Conservation (phyloP, 345 rosid genomes). For the Lepidium aucheri region DNA sequence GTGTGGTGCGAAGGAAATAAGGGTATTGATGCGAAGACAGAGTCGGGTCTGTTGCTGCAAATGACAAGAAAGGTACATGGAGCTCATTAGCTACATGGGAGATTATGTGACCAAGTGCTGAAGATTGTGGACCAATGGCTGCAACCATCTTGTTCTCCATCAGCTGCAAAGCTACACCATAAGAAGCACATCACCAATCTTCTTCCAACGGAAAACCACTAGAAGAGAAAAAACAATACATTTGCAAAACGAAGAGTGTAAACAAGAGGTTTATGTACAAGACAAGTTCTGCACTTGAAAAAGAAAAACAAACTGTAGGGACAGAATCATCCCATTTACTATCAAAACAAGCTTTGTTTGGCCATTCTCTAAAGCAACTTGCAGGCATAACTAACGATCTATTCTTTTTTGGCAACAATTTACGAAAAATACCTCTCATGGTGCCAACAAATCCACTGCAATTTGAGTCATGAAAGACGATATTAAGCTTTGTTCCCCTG, state of each 20-base stretch:
- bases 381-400: not conserved
- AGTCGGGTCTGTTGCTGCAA: constrained; percentile 66
- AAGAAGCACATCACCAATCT: constrained; percentile 29
- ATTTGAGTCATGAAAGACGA: constrained; percentile 46
- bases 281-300: not conserved
- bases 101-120: constrained; percentile 80
- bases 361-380: constrained; percentile 1
- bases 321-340: not conserved
- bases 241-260: not conserved
- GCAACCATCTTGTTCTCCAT: constrained; percentile 61
- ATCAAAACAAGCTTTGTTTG: not conserved
- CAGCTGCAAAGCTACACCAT: constrained; percentile 78
- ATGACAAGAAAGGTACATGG: constrained; percentile 59
- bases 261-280: not conserved
- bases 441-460: constrained; percentile 88
- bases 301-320: not conserved
- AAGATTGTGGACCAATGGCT: constrained; percentile 91
- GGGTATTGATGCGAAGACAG: constrained; percentile 52
- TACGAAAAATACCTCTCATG: constrained; percentile 55
- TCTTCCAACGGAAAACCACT: not conserved
- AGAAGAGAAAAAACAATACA: not conserved
- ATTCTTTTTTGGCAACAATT: not conserved
- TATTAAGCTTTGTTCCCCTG: constrained; percentile 37
- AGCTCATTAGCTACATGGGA: constrained; percentile 68
- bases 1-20: constrained; percentile 57